These are phyloP conservation scores for Epichloe typhina DNA, from an alignment of 2,329 filamentous ascomycete species.

Conservation along the genomic window DNA sequence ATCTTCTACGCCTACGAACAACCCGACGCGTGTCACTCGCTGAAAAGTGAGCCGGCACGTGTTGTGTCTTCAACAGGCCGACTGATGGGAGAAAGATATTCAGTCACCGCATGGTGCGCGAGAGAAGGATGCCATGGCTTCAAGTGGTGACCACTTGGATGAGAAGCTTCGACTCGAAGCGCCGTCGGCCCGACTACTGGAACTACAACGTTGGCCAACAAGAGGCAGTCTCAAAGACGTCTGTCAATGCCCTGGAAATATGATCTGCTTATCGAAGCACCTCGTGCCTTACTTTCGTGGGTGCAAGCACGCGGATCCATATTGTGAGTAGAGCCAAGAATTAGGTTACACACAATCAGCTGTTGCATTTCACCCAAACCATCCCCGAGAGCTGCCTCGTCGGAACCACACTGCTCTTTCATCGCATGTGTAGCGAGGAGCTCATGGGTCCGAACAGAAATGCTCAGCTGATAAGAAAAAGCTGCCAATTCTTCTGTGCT, in stretches of 20 bases:
- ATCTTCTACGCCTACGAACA: conserved; percentile 45
- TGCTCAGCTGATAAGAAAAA: conserved; percentile 20
- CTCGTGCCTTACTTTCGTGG: not conserved
- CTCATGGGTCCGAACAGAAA: conserved; percentile 34
- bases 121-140: conserved; percentile 51
- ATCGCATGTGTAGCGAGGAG: conserved; percentile 23
- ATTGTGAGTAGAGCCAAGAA: conserved; percentile 27
- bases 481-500: conserved; percentile 25
- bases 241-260: conserved; percentile 9
- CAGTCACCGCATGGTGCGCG: conserved; percentile 42
- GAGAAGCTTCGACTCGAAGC: conserved; percentile 62
- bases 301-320: conserved; percentile 5
- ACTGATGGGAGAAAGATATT: conserved; percentile 37
- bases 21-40: conserved; percentile 25
- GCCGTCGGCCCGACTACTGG: conserved; percentile 63
- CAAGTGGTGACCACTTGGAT: conserved; percentile 39
- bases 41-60: conserved; percentile 35
- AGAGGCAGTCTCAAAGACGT: conserved; percentile 24
- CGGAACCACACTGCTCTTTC: conserved; percentile 26
- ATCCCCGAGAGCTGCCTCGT: conserved; percentile 24
- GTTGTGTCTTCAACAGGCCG: conserved; percentile 24
- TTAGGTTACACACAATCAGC: conserved; percentile 36
- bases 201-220: conserved; percentile 39
- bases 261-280: not conserved
- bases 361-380: conserved; percentile 20